Base-by-base conservation (phyloP, 2,329 filamentous ascomycete species). In the Scorias spongiosa region DNA sequence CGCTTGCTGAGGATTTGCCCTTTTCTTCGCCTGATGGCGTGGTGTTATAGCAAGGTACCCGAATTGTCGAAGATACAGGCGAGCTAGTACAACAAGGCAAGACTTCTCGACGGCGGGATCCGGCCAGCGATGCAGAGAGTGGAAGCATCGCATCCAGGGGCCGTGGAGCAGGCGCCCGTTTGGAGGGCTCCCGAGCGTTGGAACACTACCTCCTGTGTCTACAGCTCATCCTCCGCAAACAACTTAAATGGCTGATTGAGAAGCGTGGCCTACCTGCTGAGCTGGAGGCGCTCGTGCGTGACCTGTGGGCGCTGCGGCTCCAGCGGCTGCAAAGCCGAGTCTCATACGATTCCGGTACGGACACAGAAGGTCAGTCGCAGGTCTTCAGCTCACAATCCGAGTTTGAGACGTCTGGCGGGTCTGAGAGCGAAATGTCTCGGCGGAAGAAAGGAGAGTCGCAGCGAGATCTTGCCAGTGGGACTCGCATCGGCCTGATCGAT, bases 221-320 rank as follows among this genome's bases (percentile, higher is more conserved):
- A 46, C 89, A 96, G 62, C 68, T 94, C 29, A 73, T 96, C 40
- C 66, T 98, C 26, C 78, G 87, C 59, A 84, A 82, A 57, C 89
- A 96, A 66, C 66, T 85, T 12, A 65, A 75, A 56, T 88, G 81
- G 70, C 68, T 96, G 28, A 67, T 93, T 11, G 66, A 74, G 17
- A 66, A 71, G 5, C 78, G 79, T 57, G 73, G 74, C 0, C 71
- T 91, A 40, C 79, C 81, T 1, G 61, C 68, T 4, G 81, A 93
- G 53, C 69, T 95, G 10, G 86, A 93, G 68, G 79, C 75, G 51
- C 40, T 93, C 9, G 78, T 93, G 5, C 76, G 79, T 46, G 87
- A 94, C 58, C 72, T 98, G 11, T 98, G 91, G 89, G 72, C 80
- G 42, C 65, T 95, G 42, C 76, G 85, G 42, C 67, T 87, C 32